phyloP scores from a whole-genome alignment of 2,329 filamentous ascomycete genomes.

The Venturia nashicola region DNA sequence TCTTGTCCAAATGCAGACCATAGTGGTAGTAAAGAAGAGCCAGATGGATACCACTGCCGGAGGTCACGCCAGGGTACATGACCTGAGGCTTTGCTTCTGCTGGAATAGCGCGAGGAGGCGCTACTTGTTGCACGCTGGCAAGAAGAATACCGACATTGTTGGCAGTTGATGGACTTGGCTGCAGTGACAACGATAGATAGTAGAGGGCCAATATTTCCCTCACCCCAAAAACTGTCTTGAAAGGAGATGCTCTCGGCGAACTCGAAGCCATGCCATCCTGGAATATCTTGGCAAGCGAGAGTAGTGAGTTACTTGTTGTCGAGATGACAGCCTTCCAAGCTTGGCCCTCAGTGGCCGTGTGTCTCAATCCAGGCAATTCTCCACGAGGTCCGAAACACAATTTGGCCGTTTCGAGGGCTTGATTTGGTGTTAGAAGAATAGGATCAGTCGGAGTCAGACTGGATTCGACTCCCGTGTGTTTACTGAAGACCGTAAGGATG shows the following conservation, averaged over 20 bases:
- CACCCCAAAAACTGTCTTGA: slow-evolving; percentile 58
- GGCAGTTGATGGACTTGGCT: slow-evolving; percentile 91
- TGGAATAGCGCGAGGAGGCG: slow-evolving; percentile 15
- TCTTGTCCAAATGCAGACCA: slow-evolving; percentile 70
- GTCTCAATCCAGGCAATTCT: slow-evolving; percentile 66
- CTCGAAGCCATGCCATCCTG: slow-evolving; percentile 86
- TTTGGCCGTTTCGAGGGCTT: slow-evolving; percentile 68
- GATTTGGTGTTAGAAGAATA: slow-evolving; percentile 70
- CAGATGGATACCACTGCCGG: slow-evolving; percentile 76
- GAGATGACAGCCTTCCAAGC: slow-evolving; percentile 71
- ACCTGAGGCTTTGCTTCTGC: background rate
- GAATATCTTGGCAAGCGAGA: slow-evolving; percentile 94
- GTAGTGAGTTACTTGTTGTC: slow-evolving; percentile 87
- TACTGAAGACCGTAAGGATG: slow-evolving; percentile 49
- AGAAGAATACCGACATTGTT: slow-evolving; percentile 97
- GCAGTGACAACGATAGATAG: slow-evolving; percentile 85
- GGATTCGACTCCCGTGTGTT: slow-evolving; percentile 19
- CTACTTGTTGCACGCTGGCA: slow-evolving; percentile 76
- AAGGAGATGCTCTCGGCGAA: slow-evolving; percentile 42
- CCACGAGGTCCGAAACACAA: slow-evolving; percentile 69
- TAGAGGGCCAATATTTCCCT: slow-evolving; percentile 90
- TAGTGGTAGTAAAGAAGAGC: slow-evolving; percentile 94
- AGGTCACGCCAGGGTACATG: slow-evolving; percentile 61
- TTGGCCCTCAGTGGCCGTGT: slow-evolving; percentile 53
- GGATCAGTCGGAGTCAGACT: slow-evolving; percentile 39